Base-by-base conservation (phyloP, 768 basidiomycete species). In the Panaeolus papilionaceus region DNA sequence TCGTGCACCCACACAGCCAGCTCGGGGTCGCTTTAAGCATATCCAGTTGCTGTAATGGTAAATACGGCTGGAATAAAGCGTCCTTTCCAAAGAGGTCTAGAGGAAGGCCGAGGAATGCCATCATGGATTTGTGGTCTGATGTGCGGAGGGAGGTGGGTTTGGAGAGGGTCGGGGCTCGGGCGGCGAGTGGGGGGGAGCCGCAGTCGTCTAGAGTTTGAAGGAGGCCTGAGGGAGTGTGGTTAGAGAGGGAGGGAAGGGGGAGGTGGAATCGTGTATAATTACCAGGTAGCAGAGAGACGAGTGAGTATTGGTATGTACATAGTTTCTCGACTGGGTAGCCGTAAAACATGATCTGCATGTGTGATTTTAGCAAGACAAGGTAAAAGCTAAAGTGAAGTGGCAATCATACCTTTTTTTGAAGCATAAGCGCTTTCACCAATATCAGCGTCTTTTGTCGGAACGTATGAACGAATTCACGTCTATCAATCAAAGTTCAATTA, bases 261-360 rank as follows among this genome's bases (percentile, higher is more conserved):
- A 64, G 71, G 67, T 28, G 54, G 42, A 33, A 23, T 18, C 23
- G 23, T 33, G 5, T 33, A 58, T 10, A 74, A 85, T 61, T 63
- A 94, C 94, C 93, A 10, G 97, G 97, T 68, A 99, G 85, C 8
- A 99, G 84, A 0, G 97, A 95, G 61, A 98, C 87, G n/a, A 99
- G 84, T 0, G 96, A 97, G 77, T 99, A 99, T 77, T 99, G 98
- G 75, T 95, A 98, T 28, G 96, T 98, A 80, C 97, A 98, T 20
- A 99, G 80, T 58, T 90, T 89, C 78, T 99, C 98, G 2, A 99
- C 97, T 0, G 97, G 97, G 74, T 97, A 94, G 6, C 96, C 96
- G 73, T 88, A 98, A 78, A 99, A 96, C 90, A 99, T 92, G 67
- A 99, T 92, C 95, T 97, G 74, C 62, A 23, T 18, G 47, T 23